Evolutionary conservation across 345 rosid species (phyloP).

Genomic region (Raphanus raphanistrum): DNA sequence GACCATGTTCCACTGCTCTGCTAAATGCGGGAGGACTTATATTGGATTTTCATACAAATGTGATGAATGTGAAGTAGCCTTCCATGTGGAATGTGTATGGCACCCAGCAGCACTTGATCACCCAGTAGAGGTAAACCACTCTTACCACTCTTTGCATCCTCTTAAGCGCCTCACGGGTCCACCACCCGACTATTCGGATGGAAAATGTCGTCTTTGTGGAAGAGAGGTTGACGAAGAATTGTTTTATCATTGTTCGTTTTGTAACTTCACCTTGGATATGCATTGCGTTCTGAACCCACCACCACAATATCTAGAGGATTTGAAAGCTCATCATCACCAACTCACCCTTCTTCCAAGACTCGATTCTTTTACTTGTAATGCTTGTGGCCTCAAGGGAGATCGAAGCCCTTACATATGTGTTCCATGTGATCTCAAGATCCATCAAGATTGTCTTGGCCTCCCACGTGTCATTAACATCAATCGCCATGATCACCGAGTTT

Average conservation of each 20-base stretch:
- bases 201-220: slow-evolving; percentile 5
- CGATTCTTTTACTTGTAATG: neutral
- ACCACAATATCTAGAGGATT: neutral
- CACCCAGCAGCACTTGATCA: neutral
- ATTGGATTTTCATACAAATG: neutral
- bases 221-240: neutral
- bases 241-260: neutral
- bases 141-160: neutral
- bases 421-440: slow-evolving; percentile 2
- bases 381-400: neutral
- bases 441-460: neutral
- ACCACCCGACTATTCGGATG: neutral
- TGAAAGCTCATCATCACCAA: slow-evolving; percentile 1
- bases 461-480: slow-evolving; percentile 17
- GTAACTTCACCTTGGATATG: neutral
- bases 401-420: slow-evolving; percentile 7
- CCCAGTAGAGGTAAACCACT: neutral
- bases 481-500: neutral
- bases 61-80: neutral
- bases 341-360: neutral
- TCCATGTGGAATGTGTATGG: neutral
- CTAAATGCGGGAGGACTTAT: neutral
- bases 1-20: neutral
- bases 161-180: neutral
- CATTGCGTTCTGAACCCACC: neutral